These are phyloP conservation scores for Ampelocalamus luodianensis DNA, from an alignment of 176 grass and related monocot genomes.

Conservation along the genomic window DNA sequence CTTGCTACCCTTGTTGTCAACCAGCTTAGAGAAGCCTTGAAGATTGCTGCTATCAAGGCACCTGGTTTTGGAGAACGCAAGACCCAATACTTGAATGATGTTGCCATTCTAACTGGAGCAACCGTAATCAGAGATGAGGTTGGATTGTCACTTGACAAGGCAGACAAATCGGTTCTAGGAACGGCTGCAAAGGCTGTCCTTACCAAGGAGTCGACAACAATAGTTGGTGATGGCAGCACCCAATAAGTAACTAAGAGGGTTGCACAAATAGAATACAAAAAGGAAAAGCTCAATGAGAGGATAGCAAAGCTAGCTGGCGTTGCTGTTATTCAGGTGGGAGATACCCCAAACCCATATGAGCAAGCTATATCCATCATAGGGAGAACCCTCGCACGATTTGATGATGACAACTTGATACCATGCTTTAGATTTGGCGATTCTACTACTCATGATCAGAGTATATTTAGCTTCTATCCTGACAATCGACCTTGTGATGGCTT, in stretches of 20 bases:
- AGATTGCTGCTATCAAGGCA: constrained; percentile 93
- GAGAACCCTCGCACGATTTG: constrained; percentile 66
- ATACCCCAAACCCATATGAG: constrained; percentile 75
- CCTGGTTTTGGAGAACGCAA: constrained; percentile 95
- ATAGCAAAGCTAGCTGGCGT: constrained; percentile 98
- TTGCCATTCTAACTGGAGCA: constrained; percentile 93
- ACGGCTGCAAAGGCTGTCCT: constrained; percentile 87
- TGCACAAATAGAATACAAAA: constrained; percentile 96
- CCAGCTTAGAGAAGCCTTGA: constrained; percentile 88
- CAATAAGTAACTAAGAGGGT: constrained; percentile 93
- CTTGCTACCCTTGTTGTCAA: constrained; percentile 96
- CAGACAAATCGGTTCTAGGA: constrained; percentile 78
- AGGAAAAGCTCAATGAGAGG: constrained; percentile 98
- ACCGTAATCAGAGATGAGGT: constrained; percentile 97
- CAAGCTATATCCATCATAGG: constrained; percentile 81
- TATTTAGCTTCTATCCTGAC: constrained; percentile 80
- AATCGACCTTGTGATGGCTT: constrained; percentile 71
- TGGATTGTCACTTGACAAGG: constrained; percentile 90
- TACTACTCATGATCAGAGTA: constrained; percentile 73
- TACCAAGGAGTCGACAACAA: constrained; percentile 86
- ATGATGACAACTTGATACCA: constrained; percentile 82
- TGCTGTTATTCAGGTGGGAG: constrained; percentile 87
- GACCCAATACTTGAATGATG: constrained; percentile 92
- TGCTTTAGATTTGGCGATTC: constrained; percentile 81
- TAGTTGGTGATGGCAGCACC: constrained; percentile 91